Evolutionary conservation across 345 rosid species (phyloP).

Genomic region (Ricinus communis): DNA sequence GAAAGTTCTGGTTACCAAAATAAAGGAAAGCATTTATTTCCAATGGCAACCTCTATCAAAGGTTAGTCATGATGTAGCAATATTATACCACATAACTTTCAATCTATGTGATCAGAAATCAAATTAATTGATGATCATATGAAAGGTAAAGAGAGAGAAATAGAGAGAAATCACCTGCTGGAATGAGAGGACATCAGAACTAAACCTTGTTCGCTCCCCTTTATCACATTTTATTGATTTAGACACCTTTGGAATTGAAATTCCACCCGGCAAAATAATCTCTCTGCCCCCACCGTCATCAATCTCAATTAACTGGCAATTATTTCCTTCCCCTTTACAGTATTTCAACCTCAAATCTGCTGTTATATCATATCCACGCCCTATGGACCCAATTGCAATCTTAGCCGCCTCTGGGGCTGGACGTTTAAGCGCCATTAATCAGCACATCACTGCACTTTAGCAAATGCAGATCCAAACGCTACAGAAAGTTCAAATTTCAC

Average conservation of each 20-base stretch:
- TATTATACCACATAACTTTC: neutral
- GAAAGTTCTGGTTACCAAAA: neutral
- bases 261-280: constrained; percentile 80
- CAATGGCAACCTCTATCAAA: neutral
- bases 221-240: constrained; percentile 89
- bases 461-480: constrained; percentile 20
- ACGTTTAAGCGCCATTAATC: constrained; percentile 71
- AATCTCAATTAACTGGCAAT: constrained; percentile 65
- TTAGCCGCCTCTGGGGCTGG: constrained; percentile 80
- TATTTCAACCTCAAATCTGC: constrained; percentile 70
- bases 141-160: neutral
- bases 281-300: constrained; percentile 55
- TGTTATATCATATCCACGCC: constrained; percentile 83
- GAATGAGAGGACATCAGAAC: constrained; percentile 83
- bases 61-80: neutral
- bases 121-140: neutral
- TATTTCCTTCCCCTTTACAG: constrained; percentile 63
- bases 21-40: neutral
- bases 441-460: constrained; percentile 33
- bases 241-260: constrained; percentile 68
- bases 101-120: neutral
- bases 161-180: constrained; percentile 57
- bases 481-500: neutral
- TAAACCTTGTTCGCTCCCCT: constrained; percentile 83
- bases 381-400: constrained; percentile 81